These are phyloP conservation scores for Nothophoma quercina DNA, from an alignment of 2,329 filamentous ascomycete species.

Conservation along the genomic window DNA sequence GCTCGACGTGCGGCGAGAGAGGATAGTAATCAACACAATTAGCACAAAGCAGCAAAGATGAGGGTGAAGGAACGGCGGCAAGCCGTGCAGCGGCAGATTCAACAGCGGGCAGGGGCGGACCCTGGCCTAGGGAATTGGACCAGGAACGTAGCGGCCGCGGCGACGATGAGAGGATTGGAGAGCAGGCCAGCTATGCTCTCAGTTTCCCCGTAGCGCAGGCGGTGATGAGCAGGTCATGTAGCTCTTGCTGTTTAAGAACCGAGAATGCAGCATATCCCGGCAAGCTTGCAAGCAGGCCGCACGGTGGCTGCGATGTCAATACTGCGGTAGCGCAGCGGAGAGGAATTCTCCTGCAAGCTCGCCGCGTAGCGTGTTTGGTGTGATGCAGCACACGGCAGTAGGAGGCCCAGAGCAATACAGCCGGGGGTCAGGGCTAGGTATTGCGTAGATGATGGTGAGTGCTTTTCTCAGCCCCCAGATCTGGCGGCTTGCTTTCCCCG, in stretches of 20 bases:
- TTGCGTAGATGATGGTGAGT: conserved; percentile 29
- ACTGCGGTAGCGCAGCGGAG: conserved; percentile 30
- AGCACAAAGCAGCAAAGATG: conserved; percentile 37
- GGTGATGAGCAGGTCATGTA: conserved; percentile 39
- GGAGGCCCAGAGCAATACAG: conserved; percentile 12
- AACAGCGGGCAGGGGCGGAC: conserved; percentile 33
- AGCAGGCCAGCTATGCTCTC: conserved; percentile 28
- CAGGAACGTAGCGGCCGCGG: conserved; percentile 30
- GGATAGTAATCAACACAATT: conserved; percentile 43
- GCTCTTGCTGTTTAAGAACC: conserved; percentile 48
- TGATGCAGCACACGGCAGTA: conserved; percentile 38
- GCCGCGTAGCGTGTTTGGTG: conserved; percentile 42
- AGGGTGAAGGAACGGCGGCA: conserved; percentile 34
- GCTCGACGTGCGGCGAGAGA: conserved; percentile 34
- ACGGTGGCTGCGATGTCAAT: conserved; percentile 34
- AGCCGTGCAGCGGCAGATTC: conserved; percentile 38
- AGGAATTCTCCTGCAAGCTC: conserved; percentile 28
- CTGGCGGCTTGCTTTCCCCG: conserved; percentile 25
- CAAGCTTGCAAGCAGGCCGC: conserved; percentile 31
- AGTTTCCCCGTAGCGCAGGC: conserved; percentile 5
- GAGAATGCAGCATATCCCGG: conserved; percentile 35
- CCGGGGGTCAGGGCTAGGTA: conserved; percentile 15
- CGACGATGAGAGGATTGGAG: conserved; percentile 29
- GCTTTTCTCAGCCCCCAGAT: conserved; percentile 29
- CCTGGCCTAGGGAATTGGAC: conserved; percentile 26